Percentiles rank a stretch among this genome's conserved stretches.
These are phyloP conservation scores for Thuidium tamariscinum DNA, from an alignment of 225 moss, liverwort and hornwort species.

Conservation along the genomic window DNA sequence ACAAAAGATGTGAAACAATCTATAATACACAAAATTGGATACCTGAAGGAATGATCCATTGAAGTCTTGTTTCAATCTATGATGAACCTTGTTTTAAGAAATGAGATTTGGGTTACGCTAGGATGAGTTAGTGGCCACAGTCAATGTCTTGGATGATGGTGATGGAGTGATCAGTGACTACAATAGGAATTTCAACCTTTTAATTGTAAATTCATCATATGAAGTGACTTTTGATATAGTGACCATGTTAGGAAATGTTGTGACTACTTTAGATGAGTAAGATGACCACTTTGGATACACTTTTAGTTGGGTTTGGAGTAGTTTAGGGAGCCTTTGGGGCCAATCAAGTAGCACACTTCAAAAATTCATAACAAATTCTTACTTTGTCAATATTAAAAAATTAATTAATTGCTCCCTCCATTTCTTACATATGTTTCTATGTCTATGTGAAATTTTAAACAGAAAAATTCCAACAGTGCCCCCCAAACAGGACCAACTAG, in stretches of 20 bases:
- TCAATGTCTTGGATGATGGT: background rate
- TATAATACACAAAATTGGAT: too few relatives aligned
- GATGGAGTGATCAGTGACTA: background rate
- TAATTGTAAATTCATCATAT: background rate
- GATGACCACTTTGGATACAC: background rate
- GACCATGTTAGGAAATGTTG: background rate
- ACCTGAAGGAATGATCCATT: too few relatives aligned
- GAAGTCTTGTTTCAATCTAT: background rate
- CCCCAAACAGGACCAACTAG: background rate
- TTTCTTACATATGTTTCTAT: background rate
- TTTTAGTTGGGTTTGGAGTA: background rate
- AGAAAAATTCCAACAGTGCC: background rate
- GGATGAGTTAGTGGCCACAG: background rate
- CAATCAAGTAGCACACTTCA: background rate
- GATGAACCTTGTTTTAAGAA: background rate
- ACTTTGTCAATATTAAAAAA: too few relatives aligned
- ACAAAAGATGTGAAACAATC: too few relatives aligned
- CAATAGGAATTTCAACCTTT: background rate
- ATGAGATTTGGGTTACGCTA: background rate
- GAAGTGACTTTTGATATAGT: too few relatives aligned
- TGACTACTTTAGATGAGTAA: background rate
- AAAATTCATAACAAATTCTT: too few relatives aligned
- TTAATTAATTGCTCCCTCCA: background rate
- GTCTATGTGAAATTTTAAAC: too few relatives aligned
- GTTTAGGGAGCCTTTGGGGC: background rate